Percentiles rank a stretch among this genome's conserved stretches.
phyloP scores from a whole-genome alignment of 1,139 yeast genomes.

The Diutina rugosa region DNA sequence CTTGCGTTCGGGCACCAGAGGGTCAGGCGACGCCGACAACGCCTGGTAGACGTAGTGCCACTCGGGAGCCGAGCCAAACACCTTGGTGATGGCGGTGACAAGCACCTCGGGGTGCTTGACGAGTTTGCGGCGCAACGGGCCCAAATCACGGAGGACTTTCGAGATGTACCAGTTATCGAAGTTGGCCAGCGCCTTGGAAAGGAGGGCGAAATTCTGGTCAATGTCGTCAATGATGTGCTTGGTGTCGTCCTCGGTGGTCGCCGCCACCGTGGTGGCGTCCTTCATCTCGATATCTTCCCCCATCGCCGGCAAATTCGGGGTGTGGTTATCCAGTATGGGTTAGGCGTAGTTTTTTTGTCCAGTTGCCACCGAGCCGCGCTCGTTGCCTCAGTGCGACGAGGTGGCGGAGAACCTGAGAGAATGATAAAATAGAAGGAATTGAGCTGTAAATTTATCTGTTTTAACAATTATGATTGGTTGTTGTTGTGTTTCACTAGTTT shows the following conservation, averaged over 20 bases:
- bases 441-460: too few relatives aligned
- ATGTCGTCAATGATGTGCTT: constrained; percentile 23
- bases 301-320: background rate
- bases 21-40: constrained; percentile 17
- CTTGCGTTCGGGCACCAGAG: constrained; percentile 16
- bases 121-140: constrained; percentile 57
- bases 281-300: constrained; percentile 18
- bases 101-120: constrained; percentile 35
- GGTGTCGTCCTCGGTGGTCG: background rate
- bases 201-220: constrained; percentile 38
- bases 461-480: too few relatives aligned
- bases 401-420: background rate
- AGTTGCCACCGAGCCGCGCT: background rate
- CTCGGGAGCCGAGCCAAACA: constrained; percentile 30
- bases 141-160: constrained; percentile 75
- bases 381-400: background rate
- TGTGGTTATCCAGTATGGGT: background rate
- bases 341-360: background rate
- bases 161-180: constrained; percentile 82
- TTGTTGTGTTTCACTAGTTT: too few relatives aligned
- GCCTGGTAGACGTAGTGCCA: constrained; percentile 32
- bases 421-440: background rate
- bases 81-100: constrained; percentile 35
- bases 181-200: constrained; percentile 60
- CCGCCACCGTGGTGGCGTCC: constrained; percentile 9